A percentile compares a stretch with the other conserved stretches of the same genome.
These are phyloP conservation scores for Acrodontium crateriforme DNA, from an alignment of 2,329 filamentous ascomycete species.

Conservation along the genomic window DNA sequence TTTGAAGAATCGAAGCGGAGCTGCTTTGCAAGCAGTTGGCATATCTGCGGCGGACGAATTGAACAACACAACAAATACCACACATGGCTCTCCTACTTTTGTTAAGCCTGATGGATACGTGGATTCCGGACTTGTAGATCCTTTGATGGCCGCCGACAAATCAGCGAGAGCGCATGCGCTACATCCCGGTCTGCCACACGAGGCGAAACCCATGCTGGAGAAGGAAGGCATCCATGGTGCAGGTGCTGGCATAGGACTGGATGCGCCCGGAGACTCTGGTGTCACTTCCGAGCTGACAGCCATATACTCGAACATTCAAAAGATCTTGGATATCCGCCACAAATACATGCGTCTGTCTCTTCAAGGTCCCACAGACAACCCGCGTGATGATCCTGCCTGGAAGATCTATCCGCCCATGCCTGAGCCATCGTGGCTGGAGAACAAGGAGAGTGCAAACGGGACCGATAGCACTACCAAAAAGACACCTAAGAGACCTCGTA, in stretches of 20 bases:
- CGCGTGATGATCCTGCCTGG: constrained; percentile 73
- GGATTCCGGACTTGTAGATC: too few relatives aligned
- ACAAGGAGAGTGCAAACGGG: constrained; percentile 15
- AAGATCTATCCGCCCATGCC: constrained; percentile 82
- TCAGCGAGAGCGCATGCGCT: constrained; percentile 35
- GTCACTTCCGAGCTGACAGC: constrained; percentile 71
- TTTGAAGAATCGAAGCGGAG: constrained; percentile 27
- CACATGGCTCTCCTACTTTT: too few relatives aligned
- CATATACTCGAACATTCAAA: constrained; percentile 84
- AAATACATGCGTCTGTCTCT: constrained; percentile 80
- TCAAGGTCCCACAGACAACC: constrained; percentile 72
- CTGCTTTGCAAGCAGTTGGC: constrained; percentile 22
- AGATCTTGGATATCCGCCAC: constrained; percentile 72
- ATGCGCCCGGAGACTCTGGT: constrained; percentile 58
- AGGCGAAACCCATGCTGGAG: constrained; percentile 40
- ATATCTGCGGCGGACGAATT: too few relatives aligned
- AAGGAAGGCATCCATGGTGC: constrained; percentile 44
- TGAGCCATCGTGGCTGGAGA: constrained; percentile 67
- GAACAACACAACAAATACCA: too few relatives aligned
- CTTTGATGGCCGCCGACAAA: constrained; percentile 32
- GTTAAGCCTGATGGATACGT: constrained; percentile 10
- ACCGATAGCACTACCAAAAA: constrained; percentile 5
- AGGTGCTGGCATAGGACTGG: constrained; percentile 46
- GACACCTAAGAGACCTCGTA: constrained; percentile 43
- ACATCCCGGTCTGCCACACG: constrained; percentile 40